Percentiles rank a stretch among this genome's conserved stretches.
Conservation (phyloP, 148 eudicot genomes). For the Amaranthus palmeri region DNA sequence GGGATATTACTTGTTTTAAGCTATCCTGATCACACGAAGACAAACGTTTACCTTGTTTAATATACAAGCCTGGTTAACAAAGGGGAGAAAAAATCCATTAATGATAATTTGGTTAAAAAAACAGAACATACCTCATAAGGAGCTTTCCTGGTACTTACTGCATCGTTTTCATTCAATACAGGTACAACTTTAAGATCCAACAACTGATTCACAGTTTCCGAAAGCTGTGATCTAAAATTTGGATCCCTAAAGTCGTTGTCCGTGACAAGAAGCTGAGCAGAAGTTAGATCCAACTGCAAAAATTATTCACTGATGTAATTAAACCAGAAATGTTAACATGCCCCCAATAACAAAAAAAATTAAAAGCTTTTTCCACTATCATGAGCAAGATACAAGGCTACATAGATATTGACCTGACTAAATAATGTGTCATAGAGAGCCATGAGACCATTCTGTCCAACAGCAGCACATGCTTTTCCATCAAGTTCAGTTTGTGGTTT, state of each 20-base stretch:
- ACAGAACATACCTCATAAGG: slow-evolving; percentile 77
- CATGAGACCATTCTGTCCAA: slow-evolving; percentile 97
- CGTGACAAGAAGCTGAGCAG: slow-evolving; percentile 92
- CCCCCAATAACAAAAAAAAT: neutral
- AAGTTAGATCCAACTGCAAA: slow-evolving; percentile 84
- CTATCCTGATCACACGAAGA: slow-evolving; percentile 31
- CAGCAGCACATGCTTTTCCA: slow-evolving; percentile 99
- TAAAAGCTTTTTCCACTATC: slow-evolving; percentile 6
- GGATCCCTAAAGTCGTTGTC: slow-evolving; percentile 91
- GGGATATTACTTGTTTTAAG: slow-evolving; percentile 29
- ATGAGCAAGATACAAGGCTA: slow-evolving; percentile 4
- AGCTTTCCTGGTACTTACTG: slow-evolving; percentile 93
- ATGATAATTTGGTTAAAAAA: slow-evolving; percentile 16
- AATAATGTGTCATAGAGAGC: slow-evolving; percentile 91
- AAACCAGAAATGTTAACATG: slow-evolving; percentile 1
- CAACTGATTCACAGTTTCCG: slow-evolving; percentile 65
- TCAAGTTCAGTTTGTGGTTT: slow-evolving; percentile 92
- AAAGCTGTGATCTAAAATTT: slow-evolving; percentile 71
- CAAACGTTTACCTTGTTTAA: slow-evolving; percentile 30
- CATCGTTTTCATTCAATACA: slow-evolving; percentile 92
- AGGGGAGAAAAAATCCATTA: slow-evolving; percentile 27
- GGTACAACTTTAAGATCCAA: slow-evolving; percentile 69
- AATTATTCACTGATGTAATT: slow-evolving; percentile 12
- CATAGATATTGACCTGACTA: slow-evolving; percentile 57
- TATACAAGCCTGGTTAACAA: slow-evolving; percentile 29